Evolutionary conservation across 805 yeast species (phyloP).

Genomic region (Cyberlindnera americana): DNA sequence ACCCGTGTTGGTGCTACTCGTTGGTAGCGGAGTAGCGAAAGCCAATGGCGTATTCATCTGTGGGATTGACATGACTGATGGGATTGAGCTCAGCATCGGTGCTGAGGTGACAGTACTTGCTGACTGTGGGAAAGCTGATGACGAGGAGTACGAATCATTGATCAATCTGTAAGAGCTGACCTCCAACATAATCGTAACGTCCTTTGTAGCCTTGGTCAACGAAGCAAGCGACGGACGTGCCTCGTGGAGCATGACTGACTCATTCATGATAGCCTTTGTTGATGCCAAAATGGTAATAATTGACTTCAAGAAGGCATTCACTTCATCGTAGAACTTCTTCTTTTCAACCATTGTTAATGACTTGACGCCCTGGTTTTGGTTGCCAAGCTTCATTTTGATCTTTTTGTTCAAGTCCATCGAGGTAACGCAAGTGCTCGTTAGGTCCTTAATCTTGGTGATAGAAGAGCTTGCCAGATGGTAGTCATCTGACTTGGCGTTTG

Average conservation of each 20-base stretch:
- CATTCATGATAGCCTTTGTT: conserved; percentile 78
- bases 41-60: conserved; percentile 27
- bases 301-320: conserved; percentile 75
- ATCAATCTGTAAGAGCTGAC: conserved; percentile 46
- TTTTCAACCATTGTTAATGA: conserved; percentile 50
- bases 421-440: conserved; percentile 70
- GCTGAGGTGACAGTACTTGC: conserved; percentile 16
- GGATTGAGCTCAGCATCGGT: conserved; percentile 26
- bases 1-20: conserved; percentile 5
- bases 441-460: conserved; percentile 66
- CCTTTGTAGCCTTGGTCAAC: conserved; percentile 85
- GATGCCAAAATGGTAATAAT: conserved; percentile 80
- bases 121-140: conserved; percentile 18
- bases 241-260: conserved; percentile 74
- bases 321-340: conserved; percentile 77
- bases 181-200: conserved; percentile 83
- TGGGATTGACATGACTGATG: conserved; percentile 30
- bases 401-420: conserved; percentile 81
- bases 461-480: conserved; percentile 37
- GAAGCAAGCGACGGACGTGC: conserved; percentile 76
- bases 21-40: conserved; percentile 9
- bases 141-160: conserved; percentile 20
- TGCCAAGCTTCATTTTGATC: conserved; percentile 48
- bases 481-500: conserved; percentile 40
- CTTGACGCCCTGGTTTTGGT: conserved; percentile 30